Evolutionary conservation across 805 yeast genomes (phyloP).

Genomic region (Pichia deserticola): DNA sequence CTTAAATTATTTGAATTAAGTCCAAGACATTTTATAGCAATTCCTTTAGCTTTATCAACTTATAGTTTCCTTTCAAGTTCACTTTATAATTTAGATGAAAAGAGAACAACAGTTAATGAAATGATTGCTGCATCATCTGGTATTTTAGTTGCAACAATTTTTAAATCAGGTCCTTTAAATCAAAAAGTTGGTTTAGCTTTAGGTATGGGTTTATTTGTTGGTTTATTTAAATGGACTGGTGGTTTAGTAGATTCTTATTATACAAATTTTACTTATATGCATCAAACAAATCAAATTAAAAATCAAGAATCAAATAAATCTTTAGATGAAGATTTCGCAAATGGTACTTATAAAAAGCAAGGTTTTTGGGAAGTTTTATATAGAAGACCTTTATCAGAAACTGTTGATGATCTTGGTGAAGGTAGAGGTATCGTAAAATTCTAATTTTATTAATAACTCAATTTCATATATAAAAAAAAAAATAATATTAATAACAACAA

Average conservation of each 20-base stretch:
- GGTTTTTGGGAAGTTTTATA: slow-evolving; percentile 76
- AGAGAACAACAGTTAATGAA: slow-evolving; percentile 22
- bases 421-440: slow-evolving; percentile 48
- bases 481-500: no score
- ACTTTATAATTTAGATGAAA: slow-evolving; percentile 26
- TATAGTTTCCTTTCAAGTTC: slow-evolving; percentile 27
- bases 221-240: slow-evolving; percentile 49
- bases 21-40: slow-evolving; percentile 25
- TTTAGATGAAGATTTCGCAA: slow-evolving; percentile 27
- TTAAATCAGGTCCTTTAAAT: slow-evolving; percentile 24
- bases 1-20: slow-evolving; percentile 25
- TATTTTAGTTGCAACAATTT: slow-evolving; percentile 19
- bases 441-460: slow-evolving; percentile 3
- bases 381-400: slow-evolving; percentile 77
- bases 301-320: slow-evolving; percentile 33
- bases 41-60: slow-evolving; percentile 29
- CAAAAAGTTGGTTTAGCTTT: slow-evolving; percentile 41
- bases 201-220: slow-evolving; percentile 38
- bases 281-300: slow-evolving; percentile 31
- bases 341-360: slow-evolving; percentile 34
- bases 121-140: slow-evolving; percentile 23
- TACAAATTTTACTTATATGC: slow-evolving; percentile 37
- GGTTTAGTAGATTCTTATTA: slow-evolving; percentile 37
- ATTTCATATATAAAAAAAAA: no score
- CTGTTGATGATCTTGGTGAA: slow-evolving; percentile 66